Evolutionary conservation across 257 asterid genomes (phyloP).

Genomic region (Solanum clarkiae): DNA sequence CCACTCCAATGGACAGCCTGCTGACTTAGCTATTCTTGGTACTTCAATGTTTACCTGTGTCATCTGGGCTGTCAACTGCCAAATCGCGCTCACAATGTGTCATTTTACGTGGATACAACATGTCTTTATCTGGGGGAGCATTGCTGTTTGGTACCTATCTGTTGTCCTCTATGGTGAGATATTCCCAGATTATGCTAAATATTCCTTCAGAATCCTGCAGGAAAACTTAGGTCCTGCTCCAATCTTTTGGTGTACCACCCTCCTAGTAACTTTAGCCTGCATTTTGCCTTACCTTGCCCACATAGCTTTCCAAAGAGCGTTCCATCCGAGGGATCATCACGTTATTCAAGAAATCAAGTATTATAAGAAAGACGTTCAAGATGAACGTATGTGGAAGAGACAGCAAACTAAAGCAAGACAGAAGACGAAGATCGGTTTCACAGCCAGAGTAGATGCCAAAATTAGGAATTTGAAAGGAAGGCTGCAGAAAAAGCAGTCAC

Average conservation of each 20-base stretch:
- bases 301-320: slow-evolving; percentile 62
- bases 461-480: slow-evolving; percentile 64
- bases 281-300: slow-evolving; percentile 76
- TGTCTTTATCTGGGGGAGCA: slow-evolving; percentile 65
- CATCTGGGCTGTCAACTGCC: slow-evolving; percentile 83
- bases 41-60: slow-evolving; percentile 91
- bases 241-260: slow-evolving; percentile 65
- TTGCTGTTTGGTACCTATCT: slow-evolving; percentile 64
- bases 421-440: slow-evolving; percentile 73
- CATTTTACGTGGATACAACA: slow-evolving; percentile 99
- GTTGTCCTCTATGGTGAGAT: slow-evolving; percentile 53
- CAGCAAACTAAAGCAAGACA: slow-evolving; percentile 66
- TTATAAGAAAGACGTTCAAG: slow-evolving; percentile 50
- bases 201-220: slow-evolving; percentile 38
- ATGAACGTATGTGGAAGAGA: slow-evolving; percentile 21
- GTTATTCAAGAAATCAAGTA: slow-evolving; percentile 86
- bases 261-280: slow-evolving; percentile 52
- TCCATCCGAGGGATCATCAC: slow-evolving; percentile 86
- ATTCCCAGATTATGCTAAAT: slow-evolving; percentile 18
- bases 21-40: slow-evolving; percentile 77
- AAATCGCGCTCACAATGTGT: slow-evolving; percentile 74
- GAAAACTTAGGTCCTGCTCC: slow-evolving; percentile 88
- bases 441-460: slow-evolving; percentile 83
- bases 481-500: slow-evolving; percentile 56
- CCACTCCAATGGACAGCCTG: slow-evolving; percentile 68